These are phyloP conservation scores for Malus fusca DNA, from an alignment of 306 rosid species.

Conservation along the genomic window DNA sequence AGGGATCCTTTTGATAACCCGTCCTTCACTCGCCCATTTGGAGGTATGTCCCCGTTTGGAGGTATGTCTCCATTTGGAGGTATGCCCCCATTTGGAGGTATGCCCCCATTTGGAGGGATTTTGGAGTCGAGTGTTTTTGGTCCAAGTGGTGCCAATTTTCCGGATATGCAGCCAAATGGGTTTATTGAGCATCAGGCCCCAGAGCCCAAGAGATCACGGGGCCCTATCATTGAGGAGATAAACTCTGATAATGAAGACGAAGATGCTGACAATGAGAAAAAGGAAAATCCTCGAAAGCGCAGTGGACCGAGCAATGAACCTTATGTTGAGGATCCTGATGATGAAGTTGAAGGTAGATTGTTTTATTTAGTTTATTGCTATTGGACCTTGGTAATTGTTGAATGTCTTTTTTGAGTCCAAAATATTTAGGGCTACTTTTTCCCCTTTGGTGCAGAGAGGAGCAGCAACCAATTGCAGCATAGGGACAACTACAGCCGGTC, in stretches of 20 bases:
- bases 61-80: slow-evolving; percentile 44
- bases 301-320: slow-evolving; percentile 42
- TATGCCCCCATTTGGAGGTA: slow-evolving; percentile 1
- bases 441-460: slow-evolving; percentile 38
- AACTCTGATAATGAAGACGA: slow-evolving; percentile 66
- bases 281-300: slow-evolving; percentile 52
- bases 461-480: slow-evolving; percentile 33
- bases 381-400: not conserved
- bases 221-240: slow-evolving; percentile 75
- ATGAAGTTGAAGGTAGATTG: slow-evolving; percentile 48
- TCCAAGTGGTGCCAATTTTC: slow-evolving; percentile 37
- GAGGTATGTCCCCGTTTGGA: slow-evolving; percentile 17
- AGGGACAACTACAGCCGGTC: slow-evolving; percentile 18
- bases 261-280: slow-evolving; percentile 30
- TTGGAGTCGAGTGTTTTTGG: slow-evolving; percentile 41
- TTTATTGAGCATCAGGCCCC: slow-evolving; percentile 47
- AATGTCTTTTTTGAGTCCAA: not conserved
- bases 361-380: not conserved
- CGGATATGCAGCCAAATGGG: slow-evolving; percentile 40
- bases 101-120: slow-evolving; percentile 27
- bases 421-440: not conserved
- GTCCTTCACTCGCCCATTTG: slow-evolving; percentile 68
- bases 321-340: slow-evolving; percentile 47
- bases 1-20: slow-evolving; percentile 79
- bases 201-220: slow-evolving; percentile 41